Conservation (phyloP, 495 filamentous ascomycete species). For the Amniculicola lignicola region DNA sequence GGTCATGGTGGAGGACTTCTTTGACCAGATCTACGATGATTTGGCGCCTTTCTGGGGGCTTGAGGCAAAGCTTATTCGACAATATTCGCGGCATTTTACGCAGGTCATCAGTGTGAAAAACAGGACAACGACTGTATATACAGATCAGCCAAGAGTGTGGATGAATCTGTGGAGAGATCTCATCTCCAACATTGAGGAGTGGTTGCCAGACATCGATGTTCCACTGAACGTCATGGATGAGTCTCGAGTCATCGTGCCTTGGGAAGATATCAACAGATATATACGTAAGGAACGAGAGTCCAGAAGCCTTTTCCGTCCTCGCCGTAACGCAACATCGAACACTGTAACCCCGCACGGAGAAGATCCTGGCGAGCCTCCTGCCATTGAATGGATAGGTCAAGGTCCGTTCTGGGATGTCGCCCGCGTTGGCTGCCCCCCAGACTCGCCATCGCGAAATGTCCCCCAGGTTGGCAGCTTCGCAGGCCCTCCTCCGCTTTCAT, state of each 20-base stretch:
- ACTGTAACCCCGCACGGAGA: conserved; percentile 8
- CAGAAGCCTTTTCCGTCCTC: conserved; percentile 20
- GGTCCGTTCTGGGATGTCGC: conserved; percentile 34
- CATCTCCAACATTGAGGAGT: conserved; percentile 25
- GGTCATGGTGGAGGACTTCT: conserved; percentile 42
- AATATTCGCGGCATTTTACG: conserved; percentile 25
- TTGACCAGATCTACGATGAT: conserved; percentile 45
- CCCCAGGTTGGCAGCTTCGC: conserved; percentile 34
- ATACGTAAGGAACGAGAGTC: conserved; percentile 30
- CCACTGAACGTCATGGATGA: conserved; percentile 44
- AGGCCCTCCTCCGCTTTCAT: conserved; percentile 30
- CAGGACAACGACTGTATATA: conserved; percentile 33
- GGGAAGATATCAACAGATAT: conserved; percentile 40
- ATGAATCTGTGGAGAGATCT: conserved; percentile 37
- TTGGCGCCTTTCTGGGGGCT: conserved; percentile 42
- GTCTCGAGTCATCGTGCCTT: conserved; percentile 38
- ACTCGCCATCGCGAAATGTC: conserved; percentile 33
- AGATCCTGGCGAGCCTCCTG: conserved; percentile 18
- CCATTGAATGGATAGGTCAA: conserved; percentile 18
- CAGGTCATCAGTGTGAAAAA: conserved; percentile 35
- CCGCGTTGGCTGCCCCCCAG: conserved; percentile 38
- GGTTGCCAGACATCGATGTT: conserved; percentile 40
- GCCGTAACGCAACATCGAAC: too few relatives aligned
- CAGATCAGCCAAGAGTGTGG: conserved; percentile 34
- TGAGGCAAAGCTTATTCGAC: conserved; percentile 35